Evolutionary conservation across 73 alveolate genomes (phyloP).

Genomic region (Stentor coeruleus): DNA sequence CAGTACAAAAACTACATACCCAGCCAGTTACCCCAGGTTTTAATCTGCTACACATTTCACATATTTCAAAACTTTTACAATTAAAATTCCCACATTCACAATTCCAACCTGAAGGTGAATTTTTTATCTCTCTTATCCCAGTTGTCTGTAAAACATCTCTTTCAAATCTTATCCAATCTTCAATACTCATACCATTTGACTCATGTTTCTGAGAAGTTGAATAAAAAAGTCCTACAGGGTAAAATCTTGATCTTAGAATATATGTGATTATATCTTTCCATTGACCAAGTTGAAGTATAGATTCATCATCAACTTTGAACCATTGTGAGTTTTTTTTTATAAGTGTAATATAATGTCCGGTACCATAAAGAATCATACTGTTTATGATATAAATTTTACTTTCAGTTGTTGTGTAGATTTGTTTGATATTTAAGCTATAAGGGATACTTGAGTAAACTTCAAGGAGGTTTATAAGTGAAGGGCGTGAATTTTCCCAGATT

Average conservation of each 20-base stretch:
- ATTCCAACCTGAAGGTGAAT: not conserved
- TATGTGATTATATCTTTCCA: not conserved
- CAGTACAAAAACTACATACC: not conserved
- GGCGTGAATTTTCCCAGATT: not conserved
- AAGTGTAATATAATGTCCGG: not conserved
- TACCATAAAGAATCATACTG: not conserved
- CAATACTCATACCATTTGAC: not conserved
- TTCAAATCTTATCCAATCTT: not conserved
- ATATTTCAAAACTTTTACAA: not conserved
- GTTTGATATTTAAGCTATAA: too few species aligned
- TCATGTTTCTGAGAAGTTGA: not conserved
- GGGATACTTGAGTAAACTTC: not conserved
- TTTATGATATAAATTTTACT: not conserved
- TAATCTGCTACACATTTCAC: not conserved
- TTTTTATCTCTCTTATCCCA: not conserved
- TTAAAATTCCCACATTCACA: not conserved
- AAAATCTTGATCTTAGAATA: not conserved
- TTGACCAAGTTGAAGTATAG: not conserved
- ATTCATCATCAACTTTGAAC: not conserved
- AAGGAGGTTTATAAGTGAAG: not conserved
- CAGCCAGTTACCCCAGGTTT: slow-evolving; percentile 4
- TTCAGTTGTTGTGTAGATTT: too few species aligned
- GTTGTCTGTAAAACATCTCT: too few species aligned
- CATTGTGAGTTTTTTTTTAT: not conserved
- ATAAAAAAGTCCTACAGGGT: not conserved